Base-by-base conservation (phyloP, 176 grass and related monocot species). In the Oryza meridionalis region DNA sequence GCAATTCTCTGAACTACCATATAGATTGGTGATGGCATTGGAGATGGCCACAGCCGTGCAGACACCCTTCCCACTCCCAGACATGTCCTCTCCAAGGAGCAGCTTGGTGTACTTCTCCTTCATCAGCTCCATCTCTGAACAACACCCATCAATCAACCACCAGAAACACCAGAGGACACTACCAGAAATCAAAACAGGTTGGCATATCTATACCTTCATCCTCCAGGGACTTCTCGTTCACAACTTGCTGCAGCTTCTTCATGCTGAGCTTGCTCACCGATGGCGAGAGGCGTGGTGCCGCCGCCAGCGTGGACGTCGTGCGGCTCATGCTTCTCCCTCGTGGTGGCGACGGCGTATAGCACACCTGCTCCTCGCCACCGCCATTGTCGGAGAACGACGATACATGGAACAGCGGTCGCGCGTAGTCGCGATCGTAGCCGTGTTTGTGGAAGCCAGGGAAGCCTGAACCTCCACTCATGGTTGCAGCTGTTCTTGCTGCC, bases 21-120 rank as follows among this genome's bases (percentile, higher is more conserved):
- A 98, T 72, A 98, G 91, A 82, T 98, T 98, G 77, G 96, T 98
- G 69, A 98, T 98, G 84, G 93, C 89, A 75, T 98, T 98, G 85
- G 96, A 93, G 69, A 98, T 91, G 55, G 93, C 89, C 29, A 94
- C 93, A 81, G 92, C 90, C 72, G 88, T 91, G 76, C 90, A 97
- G 64, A 94, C 95, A 63, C 95, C 95, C 80, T 97, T 94, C 43
- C 92, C 95, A 3, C 86, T 76, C 72, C 95, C 95, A 13, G 92
- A 97, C 95, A 97, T 97, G 89, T 97, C 95, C 86, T 97, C 95
- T 14, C 95, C 92, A 43, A 97, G 90, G 21, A 97, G 90, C 81
- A 97, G 87, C 76, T 97, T 94, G 9, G 95, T 88, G 82, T 92
- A 97, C 77, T 94, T 97, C 88, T 97, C 95, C 89, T 93, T 97